Conservation (phyloP, 225 moss, liverwort and hornwort species). For the Asterella californica region DNA sequence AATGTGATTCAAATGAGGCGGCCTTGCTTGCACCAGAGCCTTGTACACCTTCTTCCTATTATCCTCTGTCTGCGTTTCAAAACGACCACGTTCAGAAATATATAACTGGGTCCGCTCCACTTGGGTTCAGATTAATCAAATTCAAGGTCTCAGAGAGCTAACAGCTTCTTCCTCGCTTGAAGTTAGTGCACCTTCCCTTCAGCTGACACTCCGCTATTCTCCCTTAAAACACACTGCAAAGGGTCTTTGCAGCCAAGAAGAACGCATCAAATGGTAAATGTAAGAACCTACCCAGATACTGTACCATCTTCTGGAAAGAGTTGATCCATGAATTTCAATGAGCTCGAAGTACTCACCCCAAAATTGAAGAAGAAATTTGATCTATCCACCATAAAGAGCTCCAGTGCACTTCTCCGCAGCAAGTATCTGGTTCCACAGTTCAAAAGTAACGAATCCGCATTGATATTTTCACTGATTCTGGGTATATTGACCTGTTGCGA, state of each 20-base stretch:
- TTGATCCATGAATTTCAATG: neutral
- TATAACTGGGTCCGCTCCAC: neutral
- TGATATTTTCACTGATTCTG: neutral
- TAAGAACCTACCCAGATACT: neutral
- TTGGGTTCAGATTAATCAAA: neutral
- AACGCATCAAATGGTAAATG: neutral
- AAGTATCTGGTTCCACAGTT: conserved; percentile 46
- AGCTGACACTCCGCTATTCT: neutral
- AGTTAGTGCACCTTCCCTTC: neutral
- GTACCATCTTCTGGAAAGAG: neutral
- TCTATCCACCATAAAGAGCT: conserved; percentile 96
- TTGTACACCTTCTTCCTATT: conserved; percentile 84
- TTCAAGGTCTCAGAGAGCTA: neutral
- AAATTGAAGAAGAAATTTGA: conserved; percentile 95
- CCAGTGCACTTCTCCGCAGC: conserved; percentile 84
- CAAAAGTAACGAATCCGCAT: neutral
- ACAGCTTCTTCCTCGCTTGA: neutral
- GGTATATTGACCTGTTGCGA: neutral
- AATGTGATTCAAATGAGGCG: conserved; percentile 75
- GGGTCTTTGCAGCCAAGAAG: neutral
- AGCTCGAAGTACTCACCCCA: conserved; percentile 52
- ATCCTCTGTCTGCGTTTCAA: conserved; percentile 68
- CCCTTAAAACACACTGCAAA: neutral
- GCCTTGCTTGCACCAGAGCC: conserved; percentile 79
- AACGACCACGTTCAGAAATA: neutral